phyloP scores from a whole-genome alignment of 352 stramenopile species.

The Phytopythium montanum region DNA sequence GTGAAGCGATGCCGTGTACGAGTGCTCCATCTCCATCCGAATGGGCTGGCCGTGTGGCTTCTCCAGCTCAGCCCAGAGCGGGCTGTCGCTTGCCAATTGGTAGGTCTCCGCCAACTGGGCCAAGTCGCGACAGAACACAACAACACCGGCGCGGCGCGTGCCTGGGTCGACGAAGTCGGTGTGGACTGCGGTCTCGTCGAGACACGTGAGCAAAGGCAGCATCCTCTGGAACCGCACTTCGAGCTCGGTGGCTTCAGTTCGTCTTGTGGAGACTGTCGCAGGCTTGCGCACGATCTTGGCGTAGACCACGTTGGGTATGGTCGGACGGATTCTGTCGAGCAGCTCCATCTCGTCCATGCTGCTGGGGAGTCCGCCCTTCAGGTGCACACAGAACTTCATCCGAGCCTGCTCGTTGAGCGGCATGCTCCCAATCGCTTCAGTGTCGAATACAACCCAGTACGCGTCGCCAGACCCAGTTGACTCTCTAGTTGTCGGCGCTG shows the following conservation, averaged over 20 bases:
- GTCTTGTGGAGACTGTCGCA: not conserved
- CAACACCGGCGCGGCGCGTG: constrained; percentile 15
- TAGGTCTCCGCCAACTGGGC: constrained; percentile 8
- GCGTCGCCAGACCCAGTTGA: not conserved
- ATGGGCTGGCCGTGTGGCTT: constrained; percentile 21
- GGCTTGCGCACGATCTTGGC: constrained; percentile 6
- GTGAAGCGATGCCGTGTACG: constrained; percentile 17
- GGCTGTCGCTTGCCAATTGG: constrained; percentile 7
- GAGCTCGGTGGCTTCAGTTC: constrained; percentile 5
- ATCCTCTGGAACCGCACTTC: constrained; percentile 13
- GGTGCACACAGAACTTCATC: not conserved
- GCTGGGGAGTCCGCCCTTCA: not conserved
- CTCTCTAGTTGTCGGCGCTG: not conserved
- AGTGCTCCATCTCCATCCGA: constrained; percentile 20
- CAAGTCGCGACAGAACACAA: constrained; percentile 15
- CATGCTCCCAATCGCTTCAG: not conserved
- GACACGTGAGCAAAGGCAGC: constrained; percentile 15
- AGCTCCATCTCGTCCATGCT: not conserved
- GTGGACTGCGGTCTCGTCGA: constrained; percentile 15
- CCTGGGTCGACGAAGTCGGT: constrained; percentile 19
- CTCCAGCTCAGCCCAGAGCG: constrained; percentile 14
- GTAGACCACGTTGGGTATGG: constrained; percentile 5
- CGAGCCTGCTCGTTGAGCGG: not conserved
- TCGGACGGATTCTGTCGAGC: not conserved
- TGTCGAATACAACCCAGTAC: not conserved